A percentile compares a stretch with the other conserved stretches of the same genome.
Conservation (phyloP, 345 rosid genomes). For the Eucalyptus fibrosa region DNA sequence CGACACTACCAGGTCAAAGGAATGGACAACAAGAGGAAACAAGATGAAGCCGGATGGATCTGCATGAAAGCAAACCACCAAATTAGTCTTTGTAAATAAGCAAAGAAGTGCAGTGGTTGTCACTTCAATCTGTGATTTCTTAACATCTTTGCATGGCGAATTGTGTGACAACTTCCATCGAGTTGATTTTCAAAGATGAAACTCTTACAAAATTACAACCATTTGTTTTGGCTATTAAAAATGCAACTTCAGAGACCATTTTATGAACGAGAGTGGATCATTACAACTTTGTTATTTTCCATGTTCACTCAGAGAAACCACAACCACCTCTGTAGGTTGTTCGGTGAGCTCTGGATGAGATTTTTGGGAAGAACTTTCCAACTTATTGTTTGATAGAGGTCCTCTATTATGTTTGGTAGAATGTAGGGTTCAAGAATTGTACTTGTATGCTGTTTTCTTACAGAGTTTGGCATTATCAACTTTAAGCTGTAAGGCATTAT, state of each 20-base stretch:
- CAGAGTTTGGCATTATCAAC: neutral
- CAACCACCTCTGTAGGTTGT: neutral
- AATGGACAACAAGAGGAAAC: constrained; percentile 96
- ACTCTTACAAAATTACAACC: neutral
- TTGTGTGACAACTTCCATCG: neutral
- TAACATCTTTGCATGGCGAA: neutral
- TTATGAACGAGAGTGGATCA: neutral
- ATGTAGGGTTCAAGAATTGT: neutral
- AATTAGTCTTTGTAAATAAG: neutral
- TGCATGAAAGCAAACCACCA: constrained; percentile 27
- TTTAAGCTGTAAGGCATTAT: neutral
- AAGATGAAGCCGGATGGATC: constrained; percentile 98
- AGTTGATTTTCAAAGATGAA: neutral
- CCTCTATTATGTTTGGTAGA: neutral
- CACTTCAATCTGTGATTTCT: neutral
- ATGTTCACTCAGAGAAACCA: neutral
- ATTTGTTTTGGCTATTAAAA: neutral
- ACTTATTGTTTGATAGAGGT: neutral
- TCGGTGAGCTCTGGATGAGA: neutral
- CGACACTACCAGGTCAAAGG: constrained; percentile 91
- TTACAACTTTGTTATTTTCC: neutral
- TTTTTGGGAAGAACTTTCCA: neutral
- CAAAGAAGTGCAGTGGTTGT: neutral
- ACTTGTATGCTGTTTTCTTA: neutral
- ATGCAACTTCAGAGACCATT: neutral